phyloP scores from a whole-genome alignment of 352 stramenopile species.

The Phytophthora kernoviae region DNA sequence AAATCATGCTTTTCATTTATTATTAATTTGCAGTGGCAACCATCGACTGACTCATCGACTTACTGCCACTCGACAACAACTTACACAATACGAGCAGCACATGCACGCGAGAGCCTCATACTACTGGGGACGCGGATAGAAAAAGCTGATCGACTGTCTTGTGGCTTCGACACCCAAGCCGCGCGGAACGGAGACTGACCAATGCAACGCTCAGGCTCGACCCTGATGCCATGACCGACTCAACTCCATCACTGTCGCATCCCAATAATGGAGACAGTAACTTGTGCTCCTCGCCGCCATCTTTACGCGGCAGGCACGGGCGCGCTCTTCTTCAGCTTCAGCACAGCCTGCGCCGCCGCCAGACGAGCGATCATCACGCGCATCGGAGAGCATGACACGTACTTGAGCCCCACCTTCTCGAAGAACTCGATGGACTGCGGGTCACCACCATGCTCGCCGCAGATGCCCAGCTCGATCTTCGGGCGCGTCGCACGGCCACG shows the following conservation, averaged over 20 bases:
- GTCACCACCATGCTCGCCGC: constrained; percentile 11
- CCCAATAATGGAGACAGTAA: not conserved
- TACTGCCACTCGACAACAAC: constrained; percentile 11
- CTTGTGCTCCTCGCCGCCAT: not conserved
- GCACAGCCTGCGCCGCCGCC: constrained; percentile 25
- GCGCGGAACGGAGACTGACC: not conserved
- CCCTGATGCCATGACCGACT: not conserved
- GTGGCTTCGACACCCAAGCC: not conserved
- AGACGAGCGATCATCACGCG: constrained; percentile 33
- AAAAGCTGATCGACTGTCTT: not conserved
- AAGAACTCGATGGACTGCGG: constrained; percentile 34
- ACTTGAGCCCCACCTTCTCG: constrained; percentile 25
- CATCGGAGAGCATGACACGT: constrained; percentile 30
- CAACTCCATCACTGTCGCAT: not conserved
- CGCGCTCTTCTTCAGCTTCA: constrained; percentile 31
- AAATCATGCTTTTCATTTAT: constrained; percentile 3
- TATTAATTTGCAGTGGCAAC: not conserved
- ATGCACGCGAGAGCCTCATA: constrained; percentile 16
- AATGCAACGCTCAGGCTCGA: not conserved
- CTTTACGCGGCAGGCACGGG: constrained; percentile 15
- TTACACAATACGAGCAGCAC: constrained; percentile 10
- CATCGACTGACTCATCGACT: constrained; percentile 11
- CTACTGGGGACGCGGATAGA: not conserved
- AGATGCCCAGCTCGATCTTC: constrained; percentile 17
- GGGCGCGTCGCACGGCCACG: constrained; percentile 21